phyloP scores from a whole-genome alignment of 169 alveolate species.

The Eimeria brunetti region DNA sequence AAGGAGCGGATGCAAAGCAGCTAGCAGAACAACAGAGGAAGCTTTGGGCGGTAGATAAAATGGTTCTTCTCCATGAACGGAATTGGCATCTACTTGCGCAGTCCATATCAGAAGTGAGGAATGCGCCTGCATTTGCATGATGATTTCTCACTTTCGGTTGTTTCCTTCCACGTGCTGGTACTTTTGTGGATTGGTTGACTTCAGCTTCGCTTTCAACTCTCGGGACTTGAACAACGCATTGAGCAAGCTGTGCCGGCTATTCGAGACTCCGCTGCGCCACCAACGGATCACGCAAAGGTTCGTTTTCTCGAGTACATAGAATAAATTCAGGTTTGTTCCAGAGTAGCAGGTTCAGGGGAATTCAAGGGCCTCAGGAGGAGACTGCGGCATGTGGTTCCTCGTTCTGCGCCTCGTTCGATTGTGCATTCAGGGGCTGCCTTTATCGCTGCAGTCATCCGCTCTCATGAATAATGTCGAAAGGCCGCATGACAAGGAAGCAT shows the following conservation, averaged over 20 bases:
- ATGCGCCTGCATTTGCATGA: background rate
- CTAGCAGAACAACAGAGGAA: constrained; percentile 35
- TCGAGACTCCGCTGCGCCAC: constrained; percentile 28
- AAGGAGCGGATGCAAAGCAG: constrained; percentile 51
- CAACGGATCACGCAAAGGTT: constrained; percentile 36
- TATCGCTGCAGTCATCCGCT: constrained; percentile 29
- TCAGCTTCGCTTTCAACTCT: constrained; percentile 49
- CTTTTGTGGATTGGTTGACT: background rate
- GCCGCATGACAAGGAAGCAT: background rate
- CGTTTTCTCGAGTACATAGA: background rate
- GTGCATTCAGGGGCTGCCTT: constrained; percentile 57
- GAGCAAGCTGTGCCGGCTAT: constrained; percentile 9
- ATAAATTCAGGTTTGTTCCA: background rate
- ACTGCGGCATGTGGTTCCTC: background rate
- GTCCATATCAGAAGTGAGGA: constrained; percentile 57
- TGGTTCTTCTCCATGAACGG: constrained; percentile 58
- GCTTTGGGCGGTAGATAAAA: constrained; percentile 53
- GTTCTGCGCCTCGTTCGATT: background rate
- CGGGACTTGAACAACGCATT: constrained; percentile 69
- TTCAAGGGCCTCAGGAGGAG: background rate
- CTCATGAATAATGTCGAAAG: background rate
- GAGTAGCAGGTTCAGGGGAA: background rate
- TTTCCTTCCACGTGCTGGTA: background rate
- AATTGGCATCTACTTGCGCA: constrained; percentile 53
- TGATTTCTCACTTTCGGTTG: background rate